phyloP scores from a whole-genome alignment of 345 rosid species.

The Rhizophora mangle region DNA sequence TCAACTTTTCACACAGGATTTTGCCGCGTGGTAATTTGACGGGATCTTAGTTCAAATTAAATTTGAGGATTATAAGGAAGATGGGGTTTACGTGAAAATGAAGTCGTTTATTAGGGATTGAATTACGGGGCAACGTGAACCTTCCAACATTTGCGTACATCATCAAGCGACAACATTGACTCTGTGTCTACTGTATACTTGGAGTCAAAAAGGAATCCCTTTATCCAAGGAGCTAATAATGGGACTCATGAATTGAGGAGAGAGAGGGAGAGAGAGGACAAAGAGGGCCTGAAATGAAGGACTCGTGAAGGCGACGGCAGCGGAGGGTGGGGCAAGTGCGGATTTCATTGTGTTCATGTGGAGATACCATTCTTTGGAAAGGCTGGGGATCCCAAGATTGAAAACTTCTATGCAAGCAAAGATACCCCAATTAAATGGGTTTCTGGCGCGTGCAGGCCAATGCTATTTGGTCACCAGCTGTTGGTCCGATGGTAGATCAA shows the following conservation, averaged over 20 bases:
- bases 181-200: background rate
- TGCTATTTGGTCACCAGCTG: no score
- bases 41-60: background rate
- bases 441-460: no score
- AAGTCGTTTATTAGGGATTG: slow-evolving; percentile 29
- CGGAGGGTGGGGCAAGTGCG: slow-evolving; percentile 5
- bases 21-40: no score
- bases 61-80: background rate
- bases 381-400: slow-evolving; percentile 30
- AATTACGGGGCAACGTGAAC: slow-evolving; percentile 15
- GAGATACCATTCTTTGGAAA: background rate
- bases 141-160: slow-evolving; percentile 20
- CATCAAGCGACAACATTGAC: slow-evolving; percentile 3
- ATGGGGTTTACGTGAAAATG: slow-evolving; percentile 27
- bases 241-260: slow-evolving; percentile 13
- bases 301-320: slow-evolving; percentile 66
- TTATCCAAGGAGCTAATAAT: slow-evolving; percentile 34
- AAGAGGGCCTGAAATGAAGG: slow-evolving; percentile 33
- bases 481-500: no score
- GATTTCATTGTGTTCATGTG: slow-evolving; percentile 32
- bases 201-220: slow-evolving; percentile 37
- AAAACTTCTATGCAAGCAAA: background rate
- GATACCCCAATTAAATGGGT: no score
- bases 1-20: no score
- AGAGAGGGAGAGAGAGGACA: background rate